A percentile compares a stretch with the other conserved stretches of the same genome.
Evolutionary conservation across 1,284 basidiomycete genomes (phyloP).

Genomic region (Ustanciosporium gigantosporum): DNA sequence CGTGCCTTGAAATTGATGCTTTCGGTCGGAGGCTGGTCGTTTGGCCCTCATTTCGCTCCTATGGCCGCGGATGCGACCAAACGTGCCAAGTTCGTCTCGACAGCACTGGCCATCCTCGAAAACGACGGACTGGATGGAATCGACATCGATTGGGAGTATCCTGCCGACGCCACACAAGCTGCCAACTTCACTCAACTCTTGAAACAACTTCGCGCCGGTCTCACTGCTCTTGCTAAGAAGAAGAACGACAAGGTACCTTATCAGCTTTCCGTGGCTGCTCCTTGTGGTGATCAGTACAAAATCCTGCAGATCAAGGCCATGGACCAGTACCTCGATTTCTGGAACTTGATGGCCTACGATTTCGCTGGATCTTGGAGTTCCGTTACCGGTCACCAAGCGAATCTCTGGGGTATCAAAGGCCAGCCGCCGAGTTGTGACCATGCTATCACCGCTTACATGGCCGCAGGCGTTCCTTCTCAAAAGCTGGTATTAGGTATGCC

Average conservation of each 20-base stretch:
- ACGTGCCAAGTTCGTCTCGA: constrained; percentile 73
- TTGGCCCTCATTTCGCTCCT: constrained; percentile 58
- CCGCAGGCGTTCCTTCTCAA: constrained; percentile 70
- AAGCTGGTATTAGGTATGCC: constrained; percentile 77
- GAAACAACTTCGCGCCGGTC: constrained; percentile 70
- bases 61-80: constrained; percentile 38
- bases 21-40: constrained; percentile 62
- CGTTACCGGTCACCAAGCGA: constrained; percentile 78
- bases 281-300: constrained; percentile 76
- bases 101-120: constrained; percentile 74
- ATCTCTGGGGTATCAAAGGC: constrained; percentile 68
- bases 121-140: constrained; percentile 85
- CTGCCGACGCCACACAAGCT: constrained; percentile 72
- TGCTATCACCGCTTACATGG: constrained; percentile 71
- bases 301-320: constrained; percentile 73
- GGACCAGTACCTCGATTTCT: constrained; percentile 74
- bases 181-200: constrained; percentile 74
- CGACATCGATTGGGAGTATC: constrained; percentile 80
- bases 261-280: constrained; percentile 77
- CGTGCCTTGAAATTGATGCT: constrained; percentile 63
- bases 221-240: constrained; percentile 70
- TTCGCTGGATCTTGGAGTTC: constrained; percentile 66
- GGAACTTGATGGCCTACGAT: constrained; percentile 83
- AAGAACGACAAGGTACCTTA: constrained; percentile 65
- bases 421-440: constrained; percentile 67